These are phyloP conservation scores for Solanum chaucha DNA, from an alignment of 257 asterid genomes.

Conservation along the genomic window DNA sequence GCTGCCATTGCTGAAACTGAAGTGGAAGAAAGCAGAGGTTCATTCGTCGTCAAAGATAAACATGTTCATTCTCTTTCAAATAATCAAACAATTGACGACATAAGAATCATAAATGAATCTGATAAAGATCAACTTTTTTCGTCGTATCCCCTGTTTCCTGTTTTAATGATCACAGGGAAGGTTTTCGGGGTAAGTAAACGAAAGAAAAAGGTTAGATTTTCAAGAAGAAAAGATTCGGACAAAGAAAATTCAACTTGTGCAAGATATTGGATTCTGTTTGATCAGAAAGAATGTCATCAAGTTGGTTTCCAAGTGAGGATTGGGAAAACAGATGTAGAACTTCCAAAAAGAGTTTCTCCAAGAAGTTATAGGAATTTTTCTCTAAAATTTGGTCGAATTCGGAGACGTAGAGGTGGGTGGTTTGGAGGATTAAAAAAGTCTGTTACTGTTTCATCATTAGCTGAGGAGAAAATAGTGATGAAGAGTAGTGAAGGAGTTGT, in stretches of 20 bases:
- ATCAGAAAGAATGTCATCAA: conserved; percentile 54
- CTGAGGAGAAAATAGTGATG: conserved; percentile 41
- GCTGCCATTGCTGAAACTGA: too few species aligned
- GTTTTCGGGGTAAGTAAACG: conserved; percentile 25
- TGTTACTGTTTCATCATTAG: conserved; percentile 34
- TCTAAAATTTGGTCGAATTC: conserved; percentile 27
- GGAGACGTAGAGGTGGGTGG: conserved; percentile 38
- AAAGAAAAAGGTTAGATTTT: conserved; percentile 7
- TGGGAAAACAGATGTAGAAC: conserved; percentile 40
- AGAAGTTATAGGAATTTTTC: conserved; percentile 40
- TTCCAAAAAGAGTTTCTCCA: conserved; percentile 33
- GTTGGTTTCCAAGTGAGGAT: conserved; percentile 66
- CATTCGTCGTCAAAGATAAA: conserved; percentile 59
- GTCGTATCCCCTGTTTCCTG: conserved; percentile 18
- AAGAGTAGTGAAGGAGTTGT: conserved; percentile 23
- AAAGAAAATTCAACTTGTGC: conserved; percentile 30
- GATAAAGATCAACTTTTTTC: conserved; percentile 24
- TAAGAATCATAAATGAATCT: conserved; percentile 25
- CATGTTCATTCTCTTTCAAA: conserved; percentile 42
- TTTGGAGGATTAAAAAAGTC: conserved; percentile 21
- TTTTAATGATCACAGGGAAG: conserved; percentile 55
- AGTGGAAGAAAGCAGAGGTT: conserved; percentile 90
- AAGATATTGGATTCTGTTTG: conserved; percentile 67
- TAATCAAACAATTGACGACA: conserved; percentile 68
- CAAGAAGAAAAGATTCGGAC: conserved; percentile 3